Evolutionary conservation across 306 rosid species (phyloP).

Genomic region (Hylodesmum podocarpum): DNA sequence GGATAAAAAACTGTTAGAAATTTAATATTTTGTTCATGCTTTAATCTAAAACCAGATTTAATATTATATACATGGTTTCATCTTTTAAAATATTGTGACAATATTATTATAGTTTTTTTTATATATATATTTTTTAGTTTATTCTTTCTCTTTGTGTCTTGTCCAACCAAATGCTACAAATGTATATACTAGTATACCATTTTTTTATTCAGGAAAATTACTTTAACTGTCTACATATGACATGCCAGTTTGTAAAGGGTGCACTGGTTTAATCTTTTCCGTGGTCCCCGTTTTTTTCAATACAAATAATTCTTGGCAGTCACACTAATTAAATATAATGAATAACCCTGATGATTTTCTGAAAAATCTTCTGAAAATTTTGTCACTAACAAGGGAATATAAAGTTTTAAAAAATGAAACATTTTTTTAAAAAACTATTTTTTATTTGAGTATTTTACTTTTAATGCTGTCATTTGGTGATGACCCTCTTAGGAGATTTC

Average conservation of each 20-base stretch:
- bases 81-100: too few relatives aligned
- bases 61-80: too few relatives aligned
- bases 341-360: background rate
- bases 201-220: background rate
- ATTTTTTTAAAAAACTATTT: background rate
- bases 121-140: background rate
- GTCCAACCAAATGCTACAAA: background rate
- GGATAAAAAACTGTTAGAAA: background rate
- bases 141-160: background rate
- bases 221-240: background rate
- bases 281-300: background rate
- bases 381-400: background rate
- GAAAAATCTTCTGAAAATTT: background rate
- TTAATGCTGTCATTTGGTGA: background rate
- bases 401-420: background rate
- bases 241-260: conserved; percentile 27
- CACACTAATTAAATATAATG: background rate
- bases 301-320: background rate
- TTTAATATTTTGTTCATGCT: background rate
- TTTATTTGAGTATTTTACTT: background rate
- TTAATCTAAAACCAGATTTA: background rate
- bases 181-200: background rate
- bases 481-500: background rate
- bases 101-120: too few relatives aligned
- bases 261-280: background rate